Base-by-base conservation (phyloP, 257 asterid genomes). In the Haberlea rhodopensis region DNA sequence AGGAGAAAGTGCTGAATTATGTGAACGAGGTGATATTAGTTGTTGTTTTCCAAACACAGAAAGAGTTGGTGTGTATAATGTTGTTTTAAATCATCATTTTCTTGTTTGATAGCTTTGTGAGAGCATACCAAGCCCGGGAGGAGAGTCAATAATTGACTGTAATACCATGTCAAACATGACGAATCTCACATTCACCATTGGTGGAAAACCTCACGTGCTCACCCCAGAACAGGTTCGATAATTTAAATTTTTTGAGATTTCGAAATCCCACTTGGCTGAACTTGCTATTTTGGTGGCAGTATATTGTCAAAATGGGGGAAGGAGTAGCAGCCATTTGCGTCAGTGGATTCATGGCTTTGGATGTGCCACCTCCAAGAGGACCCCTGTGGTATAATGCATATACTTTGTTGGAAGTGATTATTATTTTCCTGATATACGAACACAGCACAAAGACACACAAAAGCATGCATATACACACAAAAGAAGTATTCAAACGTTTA, bases 311-410 rank as follows among this genome's bases (percentile, higher is more conserved):
- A 78, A 80, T 76, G 7, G 97, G 90, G 23, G 81, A 80, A 63
- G 99, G 94, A 28, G 16, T 58, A 53, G 62, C 81, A 11, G 56
- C 87, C 21, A 58, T 85, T 43, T 92, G 99, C 75, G 62, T 92
- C 71, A 92, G 99, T 60, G 97, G 96, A 56, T 92, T 92, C 81
- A 80, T 81, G 87, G 96, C 99, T 64, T 63, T 92, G 68, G 99
- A 92, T 57, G 74, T 92, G 29, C 84, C 94, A 2, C 79, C 95
- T 34, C 97, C 99, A 52, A 82, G 84, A 8, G 99, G 99, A 53
- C 99, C 99, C 59, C 88, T 92, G 13, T 92, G 99, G 99, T 92
- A 79, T n/a, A n/a, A 83, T 66, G 40, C 58, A 23, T 63, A 23
- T 32, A 18, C 27, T 5, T 58, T 21, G 8, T 18, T 11, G 11